phyloP scores from a whole-genome alignment of 2,329 filamentous ascomycete species.

The Aspergillus fructus region DNA sequence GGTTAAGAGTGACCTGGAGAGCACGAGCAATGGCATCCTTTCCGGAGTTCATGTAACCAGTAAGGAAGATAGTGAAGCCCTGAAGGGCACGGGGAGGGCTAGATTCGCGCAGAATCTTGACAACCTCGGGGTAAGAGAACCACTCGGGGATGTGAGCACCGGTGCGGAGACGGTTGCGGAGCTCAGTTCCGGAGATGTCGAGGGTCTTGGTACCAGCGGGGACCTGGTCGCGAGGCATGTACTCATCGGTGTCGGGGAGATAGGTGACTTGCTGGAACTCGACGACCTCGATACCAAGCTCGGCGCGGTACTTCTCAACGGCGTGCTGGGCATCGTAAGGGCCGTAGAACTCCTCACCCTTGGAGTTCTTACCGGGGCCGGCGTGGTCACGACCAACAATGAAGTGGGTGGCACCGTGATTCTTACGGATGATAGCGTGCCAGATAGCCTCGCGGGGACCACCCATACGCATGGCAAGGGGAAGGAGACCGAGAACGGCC shows the following conservation, averaged over 20 bases:
- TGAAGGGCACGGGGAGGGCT: conserved; percentile 88
- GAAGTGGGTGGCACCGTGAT: conserved; percentile 98
- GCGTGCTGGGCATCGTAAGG: conserved; percentile 96
- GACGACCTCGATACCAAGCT: conserved; percentile 98
- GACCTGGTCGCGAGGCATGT: conserved; percentile 89
- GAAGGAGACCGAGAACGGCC: conserved; percentile 92
- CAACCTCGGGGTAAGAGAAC: conserved; percentile 99
- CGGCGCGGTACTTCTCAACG: conserved; percentile 92
- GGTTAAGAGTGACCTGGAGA: conserved; percentile 94
- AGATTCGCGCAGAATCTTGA: conserved; percentile 91
- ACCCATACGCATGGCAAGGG: conserved; percentile 98
- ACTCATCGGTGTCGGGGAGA: conserved; percentile 95
- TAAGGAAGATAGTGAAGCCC: conserved; percentile 98
- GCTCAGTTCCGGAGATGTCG: conserved; percentile 85
- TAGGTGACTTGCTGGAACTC: conserved; percentile 99
- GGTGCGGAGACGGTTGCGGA: conserved; percentile 84
- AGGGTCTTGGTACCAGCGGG: conserved; percentile 77
- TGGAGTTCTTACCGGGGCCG: conserved; percentile 96
- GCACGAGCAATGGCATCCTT: conserved; percentile 97
- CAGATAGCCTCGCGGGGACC: conserved; percentile 97
- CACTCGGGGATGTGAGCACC: conserved; percentile 96
- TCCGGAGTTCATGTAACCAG: conserved; percentile 92
- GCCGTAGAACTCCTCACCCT: conserved; percentile 95
- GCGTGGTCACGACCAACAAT: conserved; percentile 98
- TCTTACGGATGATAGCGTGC: conserved; percentile 99